Conservation (phyloP, 768 basidiomycete genomes). For the Termitomyces sp. region DNA sequence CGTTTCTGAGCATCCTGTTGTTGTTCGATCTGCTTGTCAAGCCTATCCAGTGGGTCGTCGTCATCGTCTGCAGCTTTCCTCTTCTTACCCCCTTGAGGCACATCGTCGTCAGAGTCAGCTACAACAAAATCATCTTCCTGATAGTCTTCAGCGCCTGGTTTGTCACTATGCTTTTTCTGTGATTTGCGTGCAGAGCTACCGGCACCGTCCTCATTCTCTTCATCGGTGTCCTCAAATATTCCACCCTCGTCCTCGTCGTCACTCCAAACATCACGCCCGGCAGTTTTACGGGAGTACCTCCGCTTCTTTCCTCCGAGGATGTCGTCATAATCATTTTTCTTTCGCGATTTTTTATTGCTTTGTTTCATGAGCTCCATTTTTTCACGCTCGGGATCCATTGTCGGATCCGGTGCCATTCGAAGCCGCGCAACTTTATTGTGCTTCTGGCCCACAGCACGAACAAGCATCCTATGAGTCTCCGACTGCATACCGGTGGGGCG, state of each 20-base stretch:
- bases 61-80: constrained; percentile 31
- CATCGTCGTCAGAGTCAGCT: constrained; percentile 69
- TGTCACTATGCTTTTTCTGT: constrained; percentile 46
- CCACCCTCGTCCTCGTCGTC: constrained; percentile 65
- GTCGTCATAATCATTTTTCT: constrained; percentile 45
- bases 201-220: constrained; percentile 44
- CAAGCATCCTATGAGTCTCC: constrained; percentile 84
- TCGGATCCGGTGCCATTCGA: constrained; percentile 75
- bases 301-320: constrained; percentile 46
- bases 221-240: constrained; percentile 50
- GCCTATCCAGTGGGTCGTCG: constrained; percentile 57
- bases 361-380: constrained; percentile 62
- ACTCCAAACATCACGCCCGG: constrained; percentile 43
- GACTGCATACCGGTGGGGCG: constrained; percentile 89
- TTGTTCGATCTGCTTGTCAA: constrained; percentile 65
- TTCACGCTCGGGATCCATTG: constrained; percentile 70
- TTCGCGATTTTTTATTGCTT: constrained; percentile 59
- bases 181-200: constrained; percentile 31
- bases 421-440: constrained; percentile 77
- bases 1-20: constrained; percentile 50
- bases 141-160: constrained; percentile 60
- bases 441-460: constrained; percentile 79
- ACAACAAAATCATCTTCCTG: constrained; percentile 85
- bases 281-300: constrained; percentile 33
- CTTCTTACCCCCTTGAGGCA: constrained; percentile 32